phyloP scores from a whole-genome alignment of 495 filamentous ascomycete species.

The Penicillium salamii region DNA sequence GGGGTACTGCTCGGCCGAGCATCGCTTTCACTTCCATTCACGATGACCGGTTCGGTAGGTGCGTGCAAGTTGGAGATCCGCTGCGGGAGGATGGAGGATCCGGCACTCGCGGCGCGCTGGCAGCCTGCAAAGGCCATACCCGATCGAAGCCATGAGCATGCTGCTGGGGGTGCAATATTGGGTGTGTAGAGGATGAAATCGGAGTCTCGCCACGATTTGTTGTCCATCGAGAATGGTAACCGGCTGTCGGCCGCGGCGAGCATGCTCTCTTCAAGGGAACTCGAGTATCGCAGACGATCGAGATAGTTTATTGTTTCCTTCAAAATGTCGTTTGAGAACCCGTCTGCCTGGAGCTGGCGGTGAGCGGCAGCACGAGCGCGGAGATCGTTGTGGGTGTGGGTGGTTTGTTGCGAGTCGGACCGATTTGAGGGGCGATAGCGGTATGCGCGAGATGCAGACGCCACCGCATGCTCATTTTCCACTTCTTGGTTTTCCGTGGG shows the following conservation, averaged over 20 bases:
- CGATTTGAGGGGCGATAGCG: slow-evolving; percentile 35
- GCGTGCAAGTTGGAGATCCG: slow-evolving; percentile 24
- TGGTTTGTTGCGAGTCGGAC: slow-evolving; percentile 28
- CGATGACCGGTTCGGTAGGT: slow-evolving; percentile 37
- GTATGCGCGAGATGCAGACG: slow-evolving; percentile 30
- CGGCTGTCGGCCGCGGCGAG: slow-evolving; percentile 48
- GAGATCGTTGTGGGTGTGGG: slow-evolving; percentile 41
- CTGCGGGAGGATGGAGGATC: slow-evolving; percentile 27
- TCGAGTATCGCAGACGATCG: slow-evolving; percentile 55
- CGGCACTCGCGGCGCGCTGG: slow-evolving; percentile 47
- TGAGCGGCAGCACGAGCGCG: slow-evolving; percentile 48
- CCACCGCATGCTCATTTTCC: slow-evolving; percentile 27
- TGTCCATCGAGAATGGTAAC: slow-evolving; percentile 41
- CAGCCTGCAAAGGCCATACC: slow-evolving; percentile 63
- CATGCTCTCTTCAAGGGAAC: slow-evolving; percentile 54
- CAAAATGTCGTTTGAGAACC: slow-evolving; percentile 40
- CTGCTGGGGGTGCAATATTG: slow-evolving; percentile 50
- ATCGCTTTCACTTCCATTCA: slow-evolving; percentile 33
- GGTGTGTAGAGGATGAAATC: slow-evolving; percentile 63
- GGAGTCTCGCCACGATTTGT: slow-evolving; percentile 45
- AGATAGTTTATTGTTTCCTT: slow-evolving; percentile 67
- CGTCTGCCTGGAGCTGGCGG: slow-evolving; percentile 50
- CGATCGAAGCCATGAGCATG: slow-evolving; percentile 64
- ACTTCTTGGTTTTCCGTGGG: slow-evolving; percentile 32
- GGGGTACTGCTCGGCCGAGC: slow-evolving; percentile 33